These are phyloP conservation scores for Vairimorpha apis DNA, from an alignment of 371 early-diverging fungal genomes.

Conservation along the genomic window DNA sequence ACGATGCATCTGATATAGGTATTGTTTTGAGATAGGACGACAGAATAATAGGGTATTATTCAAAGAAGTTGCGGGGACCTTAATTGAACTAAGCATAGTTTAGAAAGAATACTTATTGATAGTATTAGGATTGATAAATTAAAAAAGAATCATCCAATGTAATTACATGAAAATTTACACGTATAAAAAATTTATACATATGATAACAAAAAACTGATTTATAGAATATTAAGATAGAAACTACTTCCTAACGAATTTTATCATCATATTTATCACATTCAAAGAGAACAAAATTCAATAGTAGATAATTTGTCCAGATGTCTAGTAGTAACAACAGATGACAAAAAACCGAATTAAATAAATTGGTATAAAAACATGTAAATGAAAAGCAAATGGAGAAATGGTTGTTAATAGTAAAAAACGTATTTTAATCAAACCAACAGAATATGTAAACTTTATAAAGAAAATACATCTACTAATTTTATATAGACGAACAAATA, in stretches of 20 bases:
- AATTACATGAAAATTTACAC: conserved; percentile 29
- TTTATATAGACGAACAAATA: neutral
- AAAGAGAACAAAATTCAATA: conserved; percentile 7
- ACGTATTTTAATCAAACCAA: neutral
- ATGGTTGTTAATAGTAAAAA: neutral
- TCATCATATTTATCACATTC: conserved; percentile 21
- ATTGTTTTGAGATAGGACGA: conserved; percentile 43
- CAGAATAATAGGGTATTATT: neutral
- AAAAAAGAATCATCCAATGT: conserved; percentile 26
- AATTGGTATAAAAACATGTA: neutral
- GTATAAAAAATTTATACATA: conserved; percentile 46
- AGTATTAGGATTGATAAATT: conserved; percentile 18
- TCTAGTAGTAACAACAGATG: neutral
- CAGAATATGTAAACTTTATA: too few species aligned
- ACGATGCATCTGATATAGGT: conserved; percentile 43
- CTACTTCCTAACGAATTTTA: conserved; percentile 11
- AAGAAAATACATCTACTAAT: conserved; percentile 11
- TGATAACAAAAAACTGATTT: neutral
- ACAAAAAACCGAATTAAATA: too few species aligned
- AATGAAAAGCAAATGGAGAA: neutral
- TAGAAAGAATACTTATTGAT: conserved; percentile 47
- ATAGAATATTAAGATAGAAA: conserved; percentile 35
- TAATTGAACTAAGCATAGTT: conserved; percentile 37
- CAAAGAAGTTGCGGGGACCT: conserved; percentile 15
- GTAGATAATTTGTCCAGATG: conserved; percentile 42